Evolutionary conservation across 116 monocot species (phyloP).

Genomic region (Iris pallida): DNA sequence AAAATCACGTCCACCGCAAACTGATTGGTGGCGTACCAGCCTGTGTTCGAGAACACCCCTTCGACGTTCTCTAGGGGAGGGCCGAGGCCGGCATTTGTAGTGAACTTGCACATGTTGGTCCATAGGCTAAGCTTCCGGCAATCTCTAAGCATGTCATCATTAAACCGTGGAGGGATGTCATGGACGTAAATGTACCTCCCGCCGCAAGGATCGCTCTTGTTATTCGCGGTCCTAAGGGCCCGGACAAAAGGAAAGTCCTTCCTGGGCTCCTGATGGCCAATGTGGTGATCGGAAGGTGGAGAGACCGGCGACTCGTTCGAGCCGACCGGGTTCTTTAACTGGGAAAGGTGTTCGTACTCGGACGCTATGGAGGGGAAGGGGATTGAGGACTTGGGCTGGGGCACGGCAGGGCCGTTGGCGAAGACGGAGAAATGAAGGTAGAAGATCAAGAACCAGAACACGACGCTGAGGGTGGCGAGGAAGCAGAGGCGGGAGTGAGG

Average conservation of each 20-base stretch:
- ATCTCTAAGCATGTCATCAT: constrained; percentile 69
- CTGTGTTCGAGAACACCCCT: constrained; percentile 55
- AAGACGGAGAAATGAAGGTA: constrained; percentile 56
- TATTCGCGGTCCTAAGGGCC: constrained; percentile 52
- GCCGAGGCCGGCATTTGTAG: constrained; percentile 73
- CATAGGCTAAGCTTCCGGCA: constrained; percentile 71
- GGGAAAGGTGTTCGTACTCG: neutral
- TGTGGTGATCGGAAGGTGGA: no score
- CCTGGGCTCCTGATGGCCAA: neutral
- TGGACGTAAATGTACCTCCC: constrained; percentile 92
- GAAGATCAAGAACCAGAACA: constrained; percentile 60
- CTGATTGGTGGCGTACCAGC: constrained; percentile 55
- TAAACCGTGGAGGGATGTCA: constrained; percentile 69
- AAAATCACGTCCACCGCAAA: constrained; percentile 85
- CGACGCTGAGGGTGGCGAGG: constrained; percentile 32
- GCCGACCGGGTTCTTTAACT: neutral
- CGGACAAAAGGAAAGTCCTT: constrained; percentile 39
- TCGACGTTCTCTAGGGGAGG: constrained; percentile 73
- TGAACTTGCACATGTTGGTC: constrained; percentile 96
- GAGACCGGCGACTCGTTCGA: no score
- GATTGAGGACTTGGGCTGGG: constrained; percentile 1
- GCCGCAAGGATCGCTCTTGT: constrained; percentile 74
- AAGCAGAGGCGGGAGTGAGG: constrained; percentile 42
- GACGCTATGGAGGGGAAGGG: neutral
- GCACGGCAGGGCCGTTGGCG: constrained; percentile 6